These are phyloP conservation scores for Fonsecaea multimorphosa DNA, from an alignment of 2,329 filamentous ascomycete species.

Conservation along the genomic window DNA sequence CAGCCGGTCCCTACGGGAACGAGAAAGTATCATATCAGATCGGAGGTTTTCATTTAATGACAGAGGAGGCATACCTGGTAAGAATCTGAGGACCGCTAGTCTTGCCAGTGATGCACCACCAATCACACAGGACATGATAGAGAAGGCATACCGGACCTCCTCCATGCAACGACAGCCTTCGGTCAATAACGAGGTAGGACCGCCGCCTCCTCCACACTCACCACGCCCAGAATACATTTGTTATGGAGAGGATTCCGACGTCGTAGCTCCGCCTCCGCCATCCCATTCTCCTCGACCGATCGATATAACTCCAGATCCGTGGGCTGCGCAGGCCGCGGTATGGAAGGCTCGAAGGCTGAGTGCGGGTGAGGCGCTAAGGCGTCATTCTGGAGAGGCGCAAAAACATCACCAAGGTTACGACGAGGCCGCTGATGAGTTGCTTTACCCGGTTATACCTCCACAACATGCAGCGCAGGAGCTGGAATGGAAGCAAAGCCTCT, in stretches of 20 bases:
- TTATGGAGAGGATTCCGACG: slow-evolving; percentile 22
- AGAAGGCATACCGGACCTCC: slow-evolving; percentile 32
- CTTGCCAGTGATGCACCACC: slow-evolving; percentile 35
- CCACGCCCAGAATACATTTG: slow-evolving; percentile 33
- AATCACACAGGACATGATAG: slow-evolving; percentile 34
- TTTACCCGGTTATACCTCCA: slow-evolving; percentile 33
- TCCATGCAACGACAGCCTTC: slow-evolving; percentile 28
- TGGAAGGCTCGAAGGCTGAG: slow-evolving; percentile 33
- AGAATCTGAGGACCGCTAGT: slow-evolving; percentile 32
- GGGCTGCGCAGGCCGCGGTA: slow-evolving; percentile 33
- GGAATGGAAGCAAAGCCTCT: slow-evolving; percentile 4
- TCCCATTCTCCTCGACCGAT: slow-evolving; percentile 38
- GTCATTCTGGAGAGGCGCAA: slow-evolving; percentile 18
- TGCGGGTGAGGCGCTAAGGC: slow-evolving; percentile 21
- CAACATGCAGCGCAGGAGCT: slow-evolving; percentile 8
- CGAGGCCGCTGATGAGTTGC: slow-evolving; percentile 23
- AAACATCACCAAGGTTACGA: slow-evolving; percentile 13
- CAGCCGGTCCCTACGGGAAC: slow-evolving; percentile 31
- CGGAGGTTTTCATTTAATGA: slow-evolving; percentile 37
- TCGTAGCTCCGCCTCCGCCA: slow-evolving; percentile 36
- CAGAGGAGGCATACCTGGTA: slow-evolving; percentile 38
- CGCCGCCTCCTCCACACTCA: slow-evolving; percentile 38
- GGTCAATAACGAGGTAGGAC: slow-evolving; percentile 16
- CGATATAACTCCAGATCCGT: slow-evolving; percentile 34
- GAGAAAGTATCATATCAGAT: slow-evolving; percentile 10